Percentiles rank a stretch among this genome's conserved stretches.
phyloP scores from a whole-genome alignment of 768 basidiomycete species.

The Suillus alpinus region DNA sequence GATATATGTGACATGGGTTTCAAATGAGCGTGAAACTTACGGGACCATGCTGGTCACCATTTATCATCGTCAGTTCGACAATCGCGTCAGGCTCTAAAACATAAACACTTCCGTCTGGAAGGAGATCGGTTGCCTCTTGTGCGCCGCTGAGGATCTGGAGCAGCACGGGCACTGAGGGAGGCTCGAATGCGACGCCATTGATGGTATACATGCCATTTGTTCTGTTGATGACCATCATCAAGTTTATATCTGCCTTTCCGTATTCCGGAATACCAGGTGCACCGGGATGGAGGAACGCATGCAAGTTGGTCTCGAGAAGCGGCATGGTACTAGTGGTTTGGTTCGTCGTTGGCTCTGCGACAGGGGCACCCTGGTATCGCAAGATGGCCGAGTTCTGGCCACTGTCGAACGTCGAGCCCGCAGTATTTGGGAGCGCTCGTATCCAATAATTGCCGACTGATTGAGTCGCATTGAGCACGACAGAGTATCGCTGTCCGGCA shows the following conservation, averaged over 20 bases:
- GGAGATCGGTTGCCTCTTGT: slow-evolving; percentile 28
- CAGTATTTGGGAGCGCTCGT: slow-evolving; percentile 5
- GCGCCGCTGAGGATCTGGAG: slow-evolving; percentile 40
- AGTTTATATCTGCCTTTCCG: slow-evolving; percentile 26
- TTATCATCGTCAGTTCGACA: slow-evolving; percentile 22
- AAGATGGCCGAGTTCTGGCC: slow-evolving; percentile 18
- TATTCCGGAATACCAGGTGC: slow-evolving; percentile 23
- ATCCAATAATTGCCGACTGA: slow-evolving; percentile 41
- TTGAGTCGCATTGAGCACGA: slow-evolving; percentile 41
- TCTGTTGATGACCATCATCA: slow-evolving; percentile 6
- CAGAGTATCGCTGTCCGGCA: slow-evolving; percentile 46
- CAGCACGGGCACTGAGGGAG: slow-evolving; percentile 36
- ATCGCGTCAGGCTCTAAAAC: slow-evolving; percentile 38
- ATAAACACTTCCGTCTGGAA: slow-evolving; percentile 39
- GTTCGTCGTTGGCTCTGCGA: slow-evolving; percentile 25
- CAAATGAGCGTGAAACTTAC: background rate
- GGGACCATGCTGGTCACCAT: background rate
- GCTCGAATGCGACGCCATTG: background rate
- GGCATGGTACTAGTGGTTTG: slow-evolving; percentile 13
- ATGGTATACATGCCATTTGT: slow-evolving; percentile 10
- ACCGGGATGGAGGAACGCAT: slow-evolving; percentile 6
- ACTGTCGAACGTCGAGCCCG: slow-evolving; percentile 34
- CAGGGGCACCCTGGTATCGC: slow-evolving; percentile 29
- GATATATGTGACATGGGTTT: background rate
- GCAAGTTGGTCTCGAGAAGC: slow-evolving; percentile 16